Percentiles rank a stretch among this genome's conserved stretches.
Conservation (phyloP, 2,329 filamentous ascomycete genomes). For the Lasiodiplodia gonubiensis region DNA sequence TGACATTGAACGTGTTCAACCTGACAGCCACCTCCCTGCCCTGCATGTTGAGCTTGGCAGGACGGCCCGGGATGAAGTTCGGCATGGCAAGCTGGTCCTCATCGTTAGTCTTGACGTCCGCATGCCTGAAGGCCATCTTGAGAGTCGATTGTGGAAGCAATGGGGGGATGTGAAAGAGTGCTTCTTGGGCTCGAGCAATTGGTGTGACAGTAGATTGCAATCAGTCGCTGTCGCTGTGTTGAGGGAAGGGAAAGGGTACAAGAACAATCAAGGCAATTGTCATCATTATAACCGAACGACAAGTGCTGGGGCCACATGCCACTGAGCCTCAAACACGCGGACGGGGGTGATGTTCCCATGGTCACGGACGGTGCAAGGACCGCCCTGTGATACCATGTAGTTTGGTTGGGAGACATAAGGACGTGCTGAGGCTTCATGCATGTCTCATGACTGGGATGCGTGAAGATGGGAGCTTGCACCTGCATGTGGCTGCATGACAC, state of each 20-base stretch:
- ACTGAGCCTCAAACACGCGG: not conserved
- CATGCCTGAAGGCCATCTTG: not conserved
- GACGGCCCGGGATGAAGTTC: constrained; percentile 41
- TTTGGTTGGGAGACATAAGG: not conserved
- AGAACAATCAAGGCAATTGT: not conserved
- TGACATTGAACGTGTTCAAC: constrained; percentile 79
- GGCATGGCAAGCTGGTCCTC: constrained; percentile 37
- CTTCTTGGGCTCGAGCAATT: not conserved
- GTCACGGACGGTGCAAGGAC: not conserved
- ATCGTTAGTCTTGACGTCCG: constrained; percentile 1
- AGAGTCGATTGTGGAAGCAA: not conserved
- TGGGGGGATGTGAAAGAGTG: not conserved
- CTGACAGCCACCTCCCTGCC: constrained; percentile 49
- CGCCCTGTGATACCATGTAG: not conserved
- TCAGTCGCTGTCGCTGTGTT: not conserved
- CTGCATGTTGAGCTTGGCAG: constrained; percentile 44
- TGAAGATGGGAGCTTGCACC: not conserved
- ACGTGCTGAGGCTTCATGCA: not conserved
- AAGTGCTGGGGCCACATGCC: not conserved
- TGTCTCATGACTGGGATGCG: not conserved
- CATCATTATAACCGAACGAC: not conserved
- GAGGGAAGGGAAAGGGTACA: not conserved
- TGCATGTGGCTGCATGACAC: constrained; percentile 7
- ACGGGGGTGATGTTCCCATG: not conserved
- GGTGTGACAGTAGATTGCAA: not conserved